These are phyloP conservation scores for Dalbergia oliveri DNA, from an alignment of 306 rosid genomes.

Conservation along the genomic window DNA sequence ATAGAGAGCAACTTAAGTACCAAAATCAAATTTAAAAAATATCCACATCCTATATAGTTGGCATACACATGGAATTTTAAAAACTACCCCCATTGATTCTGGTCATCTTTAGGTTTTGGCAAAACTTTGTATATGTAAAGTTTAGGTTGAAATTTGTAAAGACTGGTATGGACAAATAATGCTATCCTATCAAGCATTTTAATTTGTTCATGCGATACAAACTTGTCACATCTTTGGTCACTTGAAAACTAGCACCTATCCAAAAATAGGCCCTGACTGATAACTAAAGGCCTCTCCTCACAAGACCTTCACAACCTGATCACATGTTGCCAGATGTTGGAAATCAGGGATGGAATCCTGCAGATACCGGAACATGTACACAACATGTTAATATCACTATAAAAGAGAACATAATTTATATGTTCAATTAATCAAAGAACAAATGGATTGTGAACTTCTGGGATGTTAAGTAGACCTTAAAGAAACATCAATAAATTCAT, in stretches of 20 bases:
- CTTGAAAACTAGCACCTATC: background rate
- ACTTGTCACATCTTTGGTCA: background rate
- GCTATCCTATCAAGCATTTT: background rate
- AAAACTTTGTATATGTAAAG: background rate
- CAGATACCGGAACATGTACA: conserved; percentile 42
- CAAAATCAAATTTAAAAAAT: background rate
- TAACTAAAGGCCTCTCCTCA: conserved; percentile 31
- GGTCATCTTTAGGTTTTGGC: background rate
- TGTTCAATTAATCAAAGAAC: conserved; percentile 30
- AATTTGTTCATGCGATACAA: background rate
- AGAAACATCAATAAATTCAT: conserved; percentile 14
- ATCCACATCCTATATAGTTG: too few relatives aligned
- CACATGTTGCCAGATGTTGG: conserved; percentile 32
- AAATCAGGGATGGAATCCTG: conserved; percentile 68
- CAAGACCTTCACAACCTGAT: conserved; percentile 49
- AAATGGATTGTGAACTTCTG: conserved; percentile 25
- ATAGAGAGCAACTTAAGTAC: background rate
- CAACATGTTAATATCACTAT: conserved; percentile 33
- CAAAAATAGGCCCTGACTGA: conserved; percentile 7
- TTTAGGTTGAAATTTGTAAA: background rate
- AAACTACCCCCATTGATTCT: background rate
- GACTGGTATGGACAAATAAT: background rate
- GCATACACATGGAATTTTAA: background rate
- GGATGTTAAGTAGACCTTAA: conserved; percentile 20
- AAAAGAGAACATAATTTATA: conserved; percentile 20